Evolutionary conservation across 1,139 yeast species (phyloP).

Genomic region (Lodderomyces orthopsilosis): DNA sequence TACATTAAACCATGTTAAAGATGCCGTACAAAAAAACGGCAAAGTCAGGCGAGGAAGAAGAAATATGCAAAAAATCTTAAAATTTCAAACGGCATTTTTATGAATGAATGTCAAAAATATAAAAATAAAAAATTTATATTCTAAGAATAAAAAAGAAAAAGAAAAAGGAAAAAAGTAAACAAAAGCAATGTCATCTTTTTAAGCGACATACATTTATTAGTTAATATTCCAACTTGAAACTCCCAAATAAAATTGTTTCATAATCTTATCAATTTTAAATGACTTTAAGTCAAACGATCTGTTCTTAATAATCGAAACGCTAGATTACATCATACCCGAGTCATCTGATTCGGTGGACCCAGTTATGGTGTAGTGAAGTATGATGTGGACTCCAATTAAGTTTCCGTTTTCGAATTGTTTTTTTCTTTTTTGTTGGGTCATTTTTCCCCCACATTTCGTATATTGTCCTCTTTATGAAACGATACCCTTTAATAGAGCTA

Average conservation of each 20-base stretch:
- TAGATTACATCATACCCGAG: too few species aligned
- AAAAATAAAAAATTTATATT: background rate
- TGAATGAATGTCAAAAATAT: background rate
- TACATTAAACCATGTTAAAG: background rate
- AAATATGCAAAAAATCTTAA: background rate
- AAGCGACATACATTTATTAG: background rate
- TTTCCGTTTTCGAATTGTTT: background rate
- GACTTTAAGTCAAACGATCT: too few species aligned
- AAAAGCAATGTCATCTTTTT: conserved; percentile 1
- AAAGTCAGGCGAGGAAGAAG: background rate
- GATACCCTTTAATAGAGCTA: background rate
- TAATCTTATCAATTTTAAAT: too few species aligned
- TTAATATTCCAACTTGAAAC: background rate
- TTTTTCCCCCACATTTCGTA: background rate
- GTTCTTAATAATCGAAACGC: too few species aligned
- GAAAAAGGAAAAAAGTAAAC: background rate
- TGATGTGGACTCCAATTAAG: too few species aligned
- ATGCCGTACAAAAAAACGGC: background rate
- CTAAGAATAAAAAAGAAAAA: background rate
- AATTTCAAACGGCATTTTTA: background rate
- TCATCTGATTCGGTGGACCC: too few species aligned
- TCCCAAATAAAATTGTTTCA: background rate
- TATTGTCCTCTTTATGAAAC: background rate
- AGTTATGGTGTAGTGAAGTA: too few species aligned
- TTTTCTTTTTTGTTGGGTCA: background rate